phyloP scores from a whole-genome alignment of 192 early-diverging fungal genomes.

The Backusella macrospora region DNA sequence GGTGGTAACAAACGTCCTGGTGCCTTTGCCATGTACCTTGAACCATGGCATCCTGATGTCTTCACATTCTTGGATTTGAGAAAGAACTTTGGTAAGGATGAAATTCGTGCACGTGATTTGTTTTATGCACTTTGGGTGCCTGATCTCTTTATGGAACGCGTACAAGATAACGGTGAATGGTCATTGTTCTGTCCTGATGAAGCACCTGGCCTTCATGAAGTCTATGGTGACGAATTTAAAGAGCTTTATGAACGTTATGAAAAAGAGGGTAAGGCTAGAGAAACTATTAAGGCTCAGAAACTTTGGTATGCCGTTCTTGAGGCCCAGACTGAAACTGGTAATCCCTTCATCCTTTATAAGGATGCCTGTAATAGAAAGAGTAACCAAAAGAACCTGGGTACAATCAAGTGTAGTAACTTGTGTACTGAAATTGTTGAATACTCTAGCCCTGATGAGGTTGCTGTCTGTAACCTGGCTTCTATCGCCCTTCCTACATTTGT shows the following conservation, averaged over 20 bases:
- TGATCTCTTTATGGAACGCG: slow-evolving; percentile 97
- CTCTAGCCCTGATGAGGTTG: slow-evolving; percentile 93
- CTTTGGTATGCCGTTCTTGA: slow-evolving; percentile 97
- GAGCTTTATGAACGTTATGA: slow-evolving; percentile 84
- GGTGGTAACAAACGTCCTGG: slow-evolving; percentile 99
- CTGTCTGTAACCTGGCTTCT: slow-evolving; percentile 96
- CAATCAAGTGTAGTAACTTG: slow-evolving; percentile 97
- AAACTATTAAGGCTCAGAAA: slow-evolving; percentile 96
- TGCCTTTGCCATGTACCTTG: slow-evolving; percentile 97
- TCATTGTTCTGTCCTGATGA: slow-evolving; percentile 94
- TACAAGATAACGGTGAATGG: slow-evolving; percentile 94
- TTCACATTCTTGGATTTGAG: slow-evolving; percentile 95
- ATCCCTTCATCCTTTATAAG: slow-evolving; percentile 98
- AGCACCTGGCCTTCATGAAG: slow-evolving; percentile 86
- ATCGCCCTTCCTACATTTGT: slow-evolving; percentile 92
- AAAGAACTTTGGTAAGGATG: slow-evolving; percentile 99
- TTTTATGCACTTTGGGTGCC: slow-evolving; percentile 98
- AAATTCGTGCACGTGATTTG: slow-evolving; percentile 93
- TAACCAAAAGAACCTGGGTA: slow-evolving; percentile 98
- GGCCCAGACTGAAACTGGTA: slow-evolving; percentile 96
- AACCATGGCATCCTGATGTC: slow-evolving; percentile 98
- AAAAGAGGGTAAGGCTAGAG: slow-evolving; percentile 77
- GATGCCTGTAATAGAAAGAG: slow-evolving; percentile 99
- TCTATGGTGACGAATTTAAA: slow-evolving; percentile 94
- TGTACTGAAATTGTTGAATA: slow-evolving; percentile 99